Conservation (phyloP, 768 basidiomycete genomes). For the Boletus huronensis region DNA sequence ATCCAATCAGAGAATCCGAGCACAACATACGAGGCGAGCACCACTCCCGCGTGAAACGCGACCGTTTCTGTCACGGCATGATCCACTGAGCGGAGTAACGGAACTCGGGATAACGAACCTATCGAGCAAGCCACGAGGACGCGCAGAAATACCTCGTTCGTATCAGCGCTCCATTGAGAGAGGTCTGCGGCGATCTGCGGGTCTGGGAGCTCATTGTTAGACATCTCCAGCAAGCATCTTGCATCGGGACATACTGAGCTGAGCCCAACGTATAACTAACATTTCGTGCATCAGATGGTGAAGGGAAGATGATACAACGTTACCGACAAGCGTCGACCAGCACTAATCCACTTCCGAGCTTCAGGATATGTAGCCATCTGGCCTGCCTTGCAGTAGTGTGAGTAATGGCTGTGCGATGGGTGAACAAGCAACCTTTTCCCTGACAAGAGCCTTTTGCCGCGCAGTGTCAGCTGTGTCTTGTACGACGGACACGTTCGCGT, state of each 20-base stretch:
- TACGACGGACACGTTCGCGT: neutral
- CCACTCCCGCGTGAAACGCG: slow-evolving; percentile 69
- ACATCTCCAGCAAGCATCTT: neutral
- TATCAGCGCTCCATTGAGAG: slow-evolving; percentile 54
- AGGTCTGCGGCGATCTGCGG: slow-evolving; percentile 35
- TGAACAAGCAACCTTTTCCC: slow-evolving; percentile 26
- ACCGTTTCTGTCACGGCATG: slow-evolving; percentile 54
- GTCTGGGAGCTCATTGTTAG: slow-evolving; percentile 31
- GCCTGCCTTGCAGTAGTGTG: slow-evolving; percentile 43
- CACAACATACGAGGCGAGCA: slow-evolving; percentile 51
- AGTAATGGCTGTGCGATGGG: neutral
- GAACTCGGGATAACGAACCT: slow-evolving; percentile 38
- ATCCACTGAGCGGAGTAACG: neutral
- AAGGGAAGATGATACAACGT: neutral
- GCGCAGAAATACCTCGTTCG: slow-evolving; percentile 47
- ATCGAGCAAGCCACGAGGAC: slow-evolving; percentile 64
- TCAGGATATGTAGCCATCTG: slow-evolving; percentile 57
- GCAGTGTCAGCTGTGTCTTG: neutral
- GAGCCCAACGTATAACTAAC: slow-evolving; percentile 76
- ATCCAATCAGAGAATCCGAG: slow-evolving; percentile 42
- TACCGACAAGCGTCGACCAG: slow-evolving; percentile 70
- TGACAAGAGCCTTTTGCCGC: slow-evolving; percentile 6
- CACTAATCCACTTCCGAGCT: slow-evolving; percentile 56
- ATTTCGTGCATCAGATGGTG: neutral
- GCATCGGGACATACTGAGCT: slow-evolving; percentile 47